Evolutionary conservation across 345 rosid genomes (phyloP).

Genomic region (Raphanus sativus): DNA sequence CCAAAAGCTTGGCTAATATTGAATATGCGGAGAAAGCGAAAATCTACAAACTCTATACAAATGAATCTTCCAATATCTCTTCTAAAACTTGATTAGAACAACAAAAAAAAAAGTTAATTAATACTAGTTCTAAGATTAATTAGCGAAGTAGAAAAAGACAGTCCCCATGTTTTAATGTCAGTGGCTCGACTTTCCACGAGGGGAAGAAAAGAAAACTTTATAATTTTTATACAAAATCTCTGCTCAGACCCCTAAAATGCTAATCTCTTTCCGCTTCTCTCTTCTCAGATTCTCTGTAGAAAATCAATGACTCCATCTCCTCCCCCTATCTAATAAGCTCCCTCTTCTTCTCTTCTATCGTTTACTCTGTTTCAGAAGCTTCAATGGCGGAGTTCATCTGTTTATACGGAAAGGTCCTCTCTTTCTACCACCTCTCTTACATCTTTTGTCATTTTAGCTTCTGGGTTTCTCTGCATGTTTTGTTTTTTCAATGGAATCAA

Average conservation of each 20-base stretch:
- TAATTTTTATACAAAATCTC: constrained; percentile 21
- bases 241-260: constrained; percentile 15
- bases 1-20: too few relatives aligned
- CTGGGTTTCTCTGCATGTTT: constrained; percentile 30
- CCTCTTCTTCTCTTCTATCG: background rate
- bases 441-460: constrained; percentile 13
- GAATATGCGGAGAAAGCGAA: too few relatives aligned
- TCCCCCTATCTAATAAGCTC: constrained; percentile 12
- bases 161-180: constrained; percentile 38
- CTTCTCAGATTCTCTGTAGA: constrained; percentile 33
- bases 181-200: constrained; percentile 40
- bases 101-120: background rate
- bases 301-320: constrained; percentile 19
- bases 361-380: constrained; percentile 22
- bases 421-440: background rate
- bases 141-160: constrained; percentile 23
- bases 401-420: constrained; percentile 55
- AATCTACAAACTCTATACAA: too few relatives aligned
- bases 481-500: background rate
- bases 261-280: constrained; percentile 24
- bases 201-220: background rate
- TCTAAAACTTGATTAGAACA: background rate
- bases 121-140: background rate
- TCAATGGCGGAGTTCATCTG: constrained; percentile 71
- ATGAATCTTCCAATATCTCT: too few relatives aligned